Percentiles rank a stretch among this genome's conserved stretches.
Evolutionary conservation across 2,329 filamentous ascomycete genomes (phyloP).

Genomic region (Geosmithia putterillii): DNA sequence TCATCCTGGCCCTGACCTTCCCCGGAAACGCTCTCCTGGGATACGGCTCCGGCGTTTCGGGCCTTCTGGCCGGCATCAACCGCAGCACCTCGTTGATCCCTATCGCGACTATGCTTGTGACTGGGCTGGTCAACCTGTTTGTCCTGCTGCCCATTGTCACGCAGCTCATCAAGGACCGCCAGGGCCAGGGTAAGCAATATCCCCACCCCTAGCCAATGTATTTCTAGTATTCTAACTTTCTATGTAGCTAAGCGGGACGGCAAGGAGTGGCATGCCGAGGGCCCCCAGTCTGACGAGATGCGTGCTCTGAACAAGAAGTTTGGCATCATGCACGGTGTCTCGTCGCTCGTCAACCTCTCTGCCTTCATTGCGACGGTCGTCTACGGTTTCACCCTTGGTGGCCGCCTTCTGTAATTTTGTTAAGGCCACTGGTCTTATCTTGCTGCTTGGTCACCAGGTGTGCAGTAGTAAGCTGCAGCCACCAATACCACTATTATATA

Average conservation of each 20-base stretch:
- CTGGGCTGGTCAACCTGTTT: slow-evolving; percentile 56
- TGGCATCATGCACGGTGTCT: slow-evolving; percentile 66
- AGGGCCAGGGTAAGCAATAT: slow-evolving; percentile 57
- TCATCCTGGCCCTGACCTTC: slow-evolving; percentile 67
- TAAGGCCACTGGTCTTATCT: too few species aligned
- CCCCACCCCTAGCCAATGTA: not conserved
- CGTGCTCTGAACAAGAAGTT: slow-evolving; percentile 66
- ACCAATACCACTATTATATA: not conserved
- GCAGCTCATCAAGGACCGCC: slow-evolving; percentile 61
- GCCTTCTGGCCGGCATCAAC: slow-evolving; percentile 48
- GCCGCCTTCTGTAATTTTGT: slow-evolving; percentile 34
- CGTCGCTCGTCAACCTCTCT: slow-evolving; percentile 64
- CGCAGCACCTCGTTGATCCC: slow-evolving; percentile 55
- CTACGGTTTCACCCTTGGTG: slow-evolving; percentile 67
- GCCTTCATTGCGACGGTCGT: slow-evolving; percentile 57
- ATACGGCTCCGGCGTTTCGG: slow-evolving; percentile 32
- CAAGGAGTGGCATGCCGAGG: slow-evolving; percentile 70
- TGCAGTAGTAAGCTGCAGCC: too few species aligned
- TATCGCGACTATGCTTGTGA: slow-evolving; percentile 56
- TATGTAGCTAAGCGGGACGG: slow-evolving; percentile 67
- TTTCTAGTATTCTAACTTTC: not conserved
- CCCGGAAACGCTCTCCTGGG: slow-evolving; percentile 47
- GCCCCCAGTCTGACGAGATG: slow-evolving; percentile 81
- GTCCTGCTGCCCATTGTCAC: slow-evolving; percentile 66
- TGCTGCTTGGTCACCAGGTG: too few species aligned